phyloP scores from a whole-genome alignment of 2,329 filamentous ascomycete genomes.

The Neonectria faginata region DNA sequence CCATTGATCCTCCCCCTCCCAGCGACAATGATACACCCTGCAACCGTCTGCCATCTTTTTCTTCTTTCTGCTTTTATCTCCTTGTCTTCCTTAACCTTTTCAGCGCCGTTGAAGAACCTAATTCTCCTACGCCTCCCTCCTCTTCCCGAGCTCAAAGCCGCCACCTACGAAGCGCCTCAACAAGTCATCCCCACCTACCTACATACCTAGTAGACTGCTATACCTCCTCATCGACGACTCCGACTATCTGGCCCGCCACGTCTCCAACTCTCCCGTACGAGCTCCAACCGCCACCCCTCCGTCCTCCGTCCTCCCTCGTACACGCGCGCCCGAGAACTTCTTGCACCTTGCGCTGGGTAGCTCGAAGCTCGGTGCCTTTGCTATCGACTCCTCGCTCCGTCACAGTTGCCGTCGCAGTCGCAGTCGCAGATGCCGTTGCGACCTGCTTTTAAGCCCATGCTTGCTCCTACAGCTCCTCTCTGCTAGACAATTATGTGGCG shows the following conservation, averaged over 20 bases:
- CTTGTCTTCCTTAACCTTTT: not conserved
- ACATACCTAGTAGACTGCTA: too few species aligned
- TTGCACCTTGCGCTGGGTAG: slow-evolving; percentile 2
- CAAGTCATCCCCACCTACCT: too few species aligned
- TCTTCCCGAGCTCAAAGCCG: not conserved
- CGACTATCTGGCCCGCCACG: slow-evolving; percentile 12
- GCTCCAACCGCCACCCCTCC: slow-evolving; percentile 10
- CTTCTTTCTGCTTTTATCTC: slow-evolving; percentile 8
- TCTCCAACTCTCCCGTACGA: slow-evolving; percentile 7
- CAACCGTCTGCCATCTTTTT: slow-evolving; percentile 20
- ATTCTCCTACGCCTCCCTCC: not conserved
- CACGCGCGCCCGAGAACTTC: slow-evolving; percentile 3
- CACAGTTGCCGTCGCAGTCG: slow-evolving; percentile 18
- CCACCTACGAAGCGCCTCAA: not conserved
- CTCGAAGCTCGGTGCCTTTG: slow-evolving; percentile 16
- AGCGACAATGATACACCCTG: slow-evolving; percentile 7
- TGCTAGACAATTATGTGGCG: slow-evolving; percentile 79
- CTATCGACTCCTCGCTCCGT: not conserved
- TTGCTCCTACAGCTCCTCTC: slow-evolving; percentile 40
- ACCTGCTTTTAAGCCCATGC: slow-evolving; percentile 42
- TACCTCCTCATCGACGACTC: not conserved
- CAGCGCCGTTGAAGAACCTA: not conserved
- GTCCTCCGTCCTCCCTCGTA: not conserved
- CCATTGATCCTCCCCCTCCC: slow-evolving; percentile 27
- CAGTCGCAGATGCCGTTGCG: slow-evolving; percentile 36